Conservation (phyloP, 495 filamentous ascomycete species). For the Symbiotaphrina buchneri region DNA sequence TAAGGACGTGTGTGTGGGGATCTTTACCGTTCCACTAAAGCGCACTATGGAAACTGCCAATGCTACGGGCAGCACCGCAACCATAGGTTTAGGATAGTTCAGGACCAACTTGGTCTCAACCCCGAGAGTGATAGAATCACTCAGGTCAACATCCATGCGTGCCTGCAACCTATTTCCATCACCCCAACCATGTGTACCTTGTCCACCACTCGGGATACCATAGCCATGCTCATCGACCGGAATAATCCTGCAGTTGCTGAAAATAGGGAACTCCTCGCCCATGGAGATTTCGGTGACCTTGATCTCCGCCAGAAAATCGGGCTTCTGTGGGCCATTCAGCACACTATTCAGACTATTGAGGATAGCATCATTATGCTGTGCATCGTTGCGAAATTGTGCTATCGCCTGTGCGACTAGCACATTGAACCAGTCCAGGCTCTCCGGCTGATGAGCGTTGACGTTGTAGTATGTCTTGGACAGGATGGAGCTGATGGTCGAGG, state of each 20-base stretch:
- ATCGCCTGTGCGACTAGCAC: constrained; percentile 93
- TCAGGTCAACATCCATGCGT: constrained; percentile 87
- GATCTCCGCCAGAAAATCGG: constrained; percentile 82
- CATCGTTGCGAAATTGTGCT: constrained; percentile 81
- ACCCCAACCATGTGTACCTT: neutral
- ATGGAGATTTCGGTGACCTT: constrained; percentile 79
- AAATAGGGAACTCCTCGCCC: constrained; percentile 94
- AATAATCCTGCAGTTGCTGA: constrained; percentile 91
- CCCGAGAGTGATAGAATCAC: constrained; percentile 82
- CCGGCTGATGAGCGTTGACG: constrained; percentile 87
- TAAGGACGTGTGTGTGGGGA: no score
- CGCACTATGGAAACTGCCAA: constrained; percentile 77
- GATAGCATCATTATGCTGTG: constrained; percentile 74
- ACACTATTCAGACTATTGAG: constrained; percentile 78
- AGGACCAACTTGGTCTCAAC: constrained; percentile 83
- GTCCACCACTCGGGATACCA: neutral
- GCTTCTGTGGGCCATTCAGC: constrained; percentile 66
- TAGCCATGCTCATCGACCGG: constrained; percentile 52
- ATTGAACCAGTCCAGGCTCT: constrained; percentile 98
- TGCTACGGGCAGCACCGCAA: constrained; percentile 83
- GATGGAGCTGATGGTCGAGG: constrained; percentile 69
- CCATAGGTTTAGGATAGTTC: constrained; percentile 76
- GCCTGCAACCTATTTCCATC: constrained; percentile 65
- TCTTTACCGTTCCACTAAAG: constrained; percentile 63
- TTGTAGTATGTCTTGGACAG: constrained; percentile 96